Evolutionary conservation across 352 stramenopile species (phyloP), one percentile per base, ranked within the genome.

Genomic region (Phytophthora tubulina): DNA sequence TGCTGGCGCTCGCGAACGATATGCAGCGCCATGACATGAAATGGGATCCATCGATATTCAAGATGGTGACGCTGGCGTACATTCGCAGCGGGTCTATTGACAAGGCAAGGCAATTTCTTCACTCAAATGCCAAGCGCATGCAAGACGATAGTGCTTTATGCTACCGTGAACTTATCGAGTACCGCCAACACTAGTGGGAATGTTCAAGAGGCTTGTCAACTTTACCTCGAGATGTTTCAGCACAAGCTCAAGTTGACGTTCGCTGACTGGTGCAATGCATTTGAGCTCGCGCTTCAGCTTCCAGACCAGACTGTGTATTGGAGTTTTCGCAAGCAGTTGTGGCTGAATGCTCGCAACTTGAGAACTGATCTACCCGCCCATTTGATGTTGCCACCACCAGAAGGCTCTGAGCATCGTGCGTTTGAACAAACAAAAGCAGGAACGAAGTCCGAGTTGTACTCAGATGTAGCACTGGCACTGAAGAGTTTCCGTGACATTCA

Each of bases 301-400:
- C 69, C 69, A 17, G 84, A 91, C 64, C 75, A 70, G 46, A 61
- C 76, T 33, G 44, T 80, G 11, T 93, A 93, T 62, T 93, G 85
- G 85, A 80, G 80, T 56, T 85, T 93, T 67, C 85, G 85, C 68
- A 90, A 90, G 66, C 85, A 75, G 66, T 82, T 92, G 70, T 85
- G 87, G 72, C 63, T 88, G 33, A 79, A 79, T 57, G 39, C 46
- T 53, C 3, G 9, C 46, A 17, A 13, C 33, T 9, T 27, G 46
- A 38, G 27, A 9, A 15, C 21, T 27, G 35, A 10, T 27, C 46
- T 27, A 53, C 46, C 9, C 14, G 39, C 39, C 39, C 39, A 45
- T 9, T 6, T n/a, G 9, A 6, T 45, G 27, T 4, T 27, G 4
- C 35, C n/a, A 6, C 13, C n/a, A 15, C 46, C 3, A 36, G 27